Evolutionary conservation across 306 rosid genomes (phyloP), one percentile per base, ranked within the genome.

Genomic region (Ammopiptanthus mongolicus): DNA sequence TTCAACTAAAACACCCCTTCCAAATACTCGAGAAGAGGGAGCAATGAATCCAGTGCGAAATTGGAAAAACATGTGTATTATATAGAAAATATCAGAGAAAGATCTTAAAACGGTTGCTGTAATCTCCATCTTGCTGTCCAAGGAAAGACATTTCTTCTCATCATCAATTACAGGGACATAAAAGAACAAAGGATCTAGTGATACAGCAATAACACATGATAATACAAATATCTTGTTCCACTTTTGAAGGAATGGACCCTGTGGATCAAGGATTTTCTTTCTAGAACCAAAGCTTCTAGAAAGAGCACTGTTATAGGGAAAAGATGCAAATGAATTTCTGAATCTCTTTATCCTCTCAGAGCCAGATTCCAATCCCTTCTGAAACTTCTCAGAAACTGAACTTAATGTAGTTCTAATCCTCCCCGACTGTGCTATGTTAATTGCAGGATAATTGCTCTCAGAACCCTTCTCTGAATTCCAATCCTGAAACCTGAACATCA

Each of bases 211-310:
- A 58, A 91, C 81, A 75, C 98, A 94, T 1, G 93, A 88, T 77
- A 94, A 73, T 61, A 94, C 97, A 81, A 94, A 94, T 81, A 94
- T 91, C 84, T 94, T 94, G 82, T 94, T 94, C 98, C 98, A 94
- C 81, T 80, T 89, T 69, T 96, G 99, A 75, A 96, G 99, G 77
- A 92, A 96, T 29, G 91, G 84, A 29, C 96, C 99, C 80, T 90
- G 99, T 0, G 99, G 99, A 81, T 96, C 99, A 48, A 96, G 99
- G 74, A 96, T 82, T 73, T 86, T 84, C 83, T 82, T 85, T 58
- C 85, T 73, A 44, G 90, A 80, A 84, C 88, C 80, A 55, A 82
- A 76, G 71, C 83, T 71, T 72, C 75, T 76, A 71, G 88, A 59
- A 73, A 82, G 72, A 14, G 69, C 76, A 68, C 78, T 84, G 59